These are phyloP conservation scores for Penicillium fimorum DNA, from an alignment of 495 filamentous ascomycete species.

Conservation along the genomic window DNA sequence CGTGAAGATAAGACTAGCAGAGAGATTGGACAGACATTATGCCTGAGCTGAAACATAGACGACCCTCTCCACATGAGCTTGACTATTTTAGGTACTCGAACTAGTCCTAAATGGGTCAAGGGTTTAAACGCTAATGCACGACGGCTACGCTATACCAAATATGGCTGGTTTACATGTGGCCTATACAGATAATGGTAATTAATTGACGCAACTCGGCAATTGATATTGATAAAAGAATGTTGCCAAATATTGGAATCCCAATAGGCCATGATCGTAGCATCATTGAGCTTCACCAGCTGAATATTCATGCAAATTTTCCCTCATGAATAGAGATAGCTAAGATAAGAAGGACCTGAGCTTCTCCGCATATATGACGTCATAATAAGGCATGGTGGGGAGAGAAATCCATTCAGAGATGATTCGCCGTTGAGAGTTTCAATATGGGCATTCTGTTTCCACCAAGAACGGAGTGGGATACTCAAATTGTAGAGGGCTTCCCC, in stretches of 20 bases:
- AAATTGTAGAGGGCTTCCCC: neutral
- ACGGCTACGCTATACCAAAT: slow-evolving; percentile 1
- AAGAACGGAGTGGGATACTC: neutral
- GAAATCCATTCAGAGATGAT: neutral
- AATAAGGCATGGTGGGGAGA: neutral
- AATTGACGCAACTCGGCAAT: neutral
- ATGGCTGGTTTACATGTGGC: neutral
- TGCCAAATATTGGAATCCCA: neutral
- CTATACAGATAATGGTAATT: neutral
- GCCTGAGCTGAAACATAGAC: neutral
- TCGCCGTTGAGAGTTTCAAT: neutral
- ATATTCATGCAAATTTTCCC: neutral
- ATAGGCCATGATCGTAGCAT: neutral
- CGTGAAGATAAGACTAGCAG: neutral
- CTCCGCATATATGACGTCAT: neutral
- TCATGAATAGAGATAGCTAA: neutral
- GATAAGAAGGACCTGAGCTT: neutral
- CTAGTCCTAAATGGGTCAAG: neutral
- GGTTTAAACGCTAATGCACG: neutral
- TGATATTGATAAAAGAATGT: neutral
- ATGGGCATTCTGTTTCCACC: neutral
- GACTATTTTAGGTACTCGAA: neutral
- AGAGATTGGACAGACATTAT: neutral
- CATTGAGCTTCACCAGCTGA: neutral
- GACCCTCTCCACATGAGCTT: neutral